phyloP scores from a whole-genome alignment of 2,329 filamentous ascomycete genomes.

The Aspergillus eucalypticola region DNA sequence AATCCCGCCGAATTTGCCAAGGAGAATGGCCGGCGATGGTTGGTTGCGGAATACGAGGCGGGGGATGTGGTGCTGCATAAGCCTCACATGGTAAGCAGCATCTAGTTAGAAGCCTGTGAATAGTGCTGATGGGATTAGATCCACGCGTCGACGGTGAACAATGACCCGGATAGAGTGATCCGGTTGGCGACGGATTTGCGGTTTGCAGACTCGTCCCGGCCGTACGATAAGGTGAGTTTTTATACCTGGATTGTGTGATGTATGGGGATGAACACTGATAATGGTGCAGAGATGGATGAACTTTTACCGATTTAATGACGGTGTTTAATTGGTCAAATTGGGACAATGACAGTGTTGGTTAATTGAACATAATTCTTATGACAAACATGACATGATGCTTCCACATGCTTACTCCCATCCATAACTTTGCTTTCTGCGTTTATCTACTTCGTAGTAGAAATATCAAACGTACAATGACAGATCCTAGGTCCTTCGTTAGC shows the following conservation, averaged over 20 bases:
- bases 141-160: conserved; percentile 59
- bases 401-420: background rate
- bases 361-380: background rate
- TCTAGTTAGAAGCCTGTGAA: no score
- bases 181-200: conserved; percentile 59
- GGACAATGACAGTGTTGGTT: background rate
- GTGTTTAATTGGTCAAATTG: conserved; percentile 24
- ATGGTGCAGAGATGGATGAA: conserved; percentile 41
- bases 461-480: conserved; percentile 18
- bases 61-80: conserved; percentile 52
- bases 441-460: background rate
- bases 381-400: background rate
- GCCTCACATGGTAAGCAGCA: conserved; percentile 34
- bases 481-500: conserved; percentile 10
- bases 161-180: conserved; percentile 54
- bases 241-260: no score
- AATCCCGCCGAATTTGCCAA: conserved; percentile 49
- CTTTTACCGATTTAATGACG: conserved; percentile 39
- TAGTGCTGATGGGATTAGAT: conserved; percentile 43
- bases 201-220: conserved; percentile 55
- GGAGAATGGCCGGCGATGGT: conserved; percentile 50
- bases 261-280: background rate
- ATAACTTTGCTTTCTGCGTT: no score
- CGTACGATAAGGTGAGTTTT: conserved; percentile 48
- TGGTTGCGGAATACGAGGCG: conserved; percentile 56